Conservation (phyloP, 2,329 filamentous ascomycete genomes). For the Ustulina deusta region DNA sequence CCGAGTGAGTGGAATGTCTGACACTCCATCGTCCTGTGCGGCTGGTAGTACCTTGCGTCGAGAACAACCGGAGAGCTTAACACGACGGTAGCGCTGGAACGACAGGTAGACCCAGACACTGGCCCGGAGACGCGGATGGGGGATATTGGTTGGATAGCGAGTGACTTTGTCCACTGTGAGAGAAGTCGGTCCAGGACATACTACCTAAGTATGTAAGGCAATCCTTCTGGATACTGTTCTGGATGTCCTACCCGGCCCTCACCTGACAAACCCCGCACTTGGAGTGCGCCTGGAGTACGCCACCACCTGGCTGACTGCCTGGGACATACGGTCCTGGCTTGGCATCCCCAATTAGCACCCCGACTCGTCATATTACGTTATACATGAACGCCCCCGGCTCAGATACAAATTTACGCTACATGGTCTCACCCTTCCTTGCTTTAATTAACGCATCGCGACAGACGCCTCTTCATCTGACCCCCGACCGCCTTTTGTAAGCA, state of each 20-base stretch:
- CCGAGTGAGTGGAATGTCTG: background rate
- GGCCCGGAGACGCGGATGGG: conserved; percentile 34
- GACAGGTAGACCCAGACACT: conserved; percentile 26
- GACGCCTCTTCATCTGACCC: background rate
- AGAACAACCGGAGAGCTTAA: background rate
- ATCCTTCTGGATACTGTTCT: conserved; percentile 6
- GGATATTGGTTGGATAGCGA: conserved; percentile 12
- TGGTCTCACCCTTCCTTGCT: conserved; percentile 19
- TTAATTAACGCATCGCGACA: conserved; percentile 18
- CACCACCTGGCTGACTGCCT: no score
- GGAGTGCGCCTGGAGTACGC: conserved; percentile 20
- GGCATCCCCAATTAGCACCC: conserved; percentile 24
- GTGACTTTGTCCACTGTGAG: background rate
- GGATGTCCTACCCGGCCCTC: conserved; percentile 25
- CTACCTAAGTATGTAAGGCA: no score
- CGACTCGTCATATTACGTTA: conserved; percentile 4
- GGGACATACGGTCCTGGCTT: conserved; percentile 22
- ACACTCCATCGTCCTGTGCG: background rate
- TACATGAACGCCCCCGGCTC: conserved; percentile 13
- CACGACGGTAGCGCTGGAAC: conserved; percentile 17
- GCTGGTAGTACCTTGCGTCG: conserved; percentile 6
- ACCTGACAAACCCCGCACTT: conserved; percentile 38
- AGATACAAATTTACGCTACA: conserved; percentile 16
- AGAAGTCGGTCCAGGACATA: conserved; percentile 10
- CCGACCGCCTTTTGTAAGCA: conserved; percentile 9